A percentile compares a stretch with the other conserved stretches of the same genome.
These are phyloP conservation scores for Quaeritorhiza haematococci DNA, from an alignment of 371 early-diverging fungal species.

Conservation along the genomic window DNA sequence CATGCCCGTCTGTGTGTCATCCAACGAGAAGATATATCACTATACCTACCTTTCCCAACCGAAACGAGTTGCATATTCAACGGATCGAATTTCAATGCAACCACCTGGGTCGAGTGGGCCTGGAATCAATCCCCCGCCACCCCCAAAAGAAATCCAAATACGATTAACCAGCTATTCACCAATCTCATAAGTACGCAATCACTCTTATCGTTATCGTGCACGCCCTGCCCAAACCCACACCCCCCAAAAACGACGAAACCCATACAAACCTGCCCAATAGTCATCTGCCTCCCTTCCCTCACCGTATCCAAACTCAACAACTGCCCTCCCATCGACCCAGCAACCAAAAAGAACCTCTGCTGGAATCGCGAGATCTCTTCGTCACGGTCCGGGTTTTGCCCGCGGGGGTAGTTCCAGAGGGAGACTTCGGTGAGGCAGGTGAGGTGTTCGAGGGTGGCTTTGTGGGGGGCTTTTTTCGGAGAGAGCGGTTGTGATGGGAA, in stretches of 20 bases:
- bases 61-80: constrained; percentile 15
- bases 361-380: background rate
- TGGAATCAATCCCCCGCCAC: too few species aligned
- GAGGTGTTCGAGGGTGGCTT: background rate
- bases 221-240: too few species aligned
- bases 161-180: too few species aligned
- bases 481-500: background rate
- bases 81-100: constrained; percentile 14
- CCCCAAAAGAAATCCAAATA: too few species aligned
- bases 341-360: constrained; percentile 18
- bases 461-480: constrained; percentile 1
- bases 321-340: constrained; percentile 40
- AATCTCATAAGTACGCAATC: too few species aligned
- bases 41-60: constrained; percentile 15
- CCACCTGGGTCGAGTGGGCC: constrained; percentile 34
- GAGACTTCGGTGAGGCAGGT: constrained; percentile 1
- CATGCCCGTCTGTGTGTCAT: too few species aligned
- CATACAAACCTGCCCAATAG: constrained; percentile 1
- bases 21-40: too few species aligned
- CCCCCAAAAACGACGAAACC: too few species aligned
- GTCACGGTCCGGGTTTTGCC: background rate
- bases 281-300: constrained; percentile 13
- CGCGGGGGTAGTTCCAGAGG: constrained; percentile 6
- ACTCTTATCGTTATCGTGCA: too few species aligned
- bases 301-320: constrained; percentile 25